Evolutionary conservation across 2,329 filamentous ascomycete species (phyloP).

Genomic region (Monosporascus sp.): DNA sequence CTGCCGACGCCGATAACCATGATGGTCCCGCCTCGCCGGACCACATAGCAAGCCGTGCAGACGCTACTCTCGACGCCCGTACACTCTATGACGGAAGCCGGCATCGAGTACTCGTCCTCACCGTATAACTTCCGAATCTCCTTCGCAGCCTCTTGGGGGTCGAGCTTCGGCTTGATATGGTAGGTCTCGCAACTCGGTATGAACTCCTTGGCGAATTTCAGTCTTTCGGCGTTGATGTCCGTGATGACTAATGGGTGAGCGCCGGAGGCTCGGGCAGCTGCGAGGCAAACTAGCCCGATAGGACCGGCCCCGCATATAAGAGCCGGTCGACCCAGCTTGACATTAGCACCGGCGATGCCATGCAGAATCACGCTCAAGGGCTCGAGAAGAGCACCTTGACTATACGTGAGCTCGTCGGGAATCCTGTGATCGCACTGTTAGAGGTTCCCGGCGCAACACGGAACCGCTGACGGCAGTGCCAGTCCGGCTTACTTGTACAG

Average conservation of each 20-base stretch:
- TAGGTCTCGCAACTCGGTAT: slow-evolving; percentile 52
- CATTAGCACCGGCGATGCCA: slow-evolving; percentile 48
- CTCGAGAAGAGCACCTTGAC: slow-evolving; percentile 59
- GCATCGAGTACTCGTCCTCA: slow-evolving; percentile 49
- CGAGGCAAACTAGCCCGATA: slow-evolving; percentile 56
- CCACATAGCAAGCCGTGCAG: slow-evolving; percentile 52
- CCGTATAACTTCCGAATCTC: slow-evolving; percentile 49
- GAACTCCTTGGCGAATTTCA: slow-evolving; percentile 54
- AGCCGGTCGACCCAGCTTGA: slow-evolving; percentile 50
- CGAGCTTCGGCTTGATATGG: slow-evolving; percentile 41
- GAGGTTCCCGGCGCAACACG: background rate
- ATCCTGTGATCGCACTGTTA: slow-evolving; percentile 24
- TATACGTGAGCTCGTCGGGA: slow-evolving; percentile 51
- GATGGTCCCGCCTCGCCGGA: slow-evolving; percentile 53
- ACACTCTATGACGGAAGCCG: slow-evolving; percentile 58
- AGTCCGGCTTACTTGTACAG: slow-evolving; percentile 39
- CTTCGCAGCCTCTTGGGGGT: slow-evolving; percentile 44
- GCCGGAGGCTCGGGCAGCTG: slow-evolving; percentile 55
- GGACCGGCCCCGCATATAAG: slow-evolving; percentile 60
- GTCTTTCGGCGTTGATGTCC: slow-evolving; percentile 51
- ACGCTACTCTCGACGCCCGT: slow-evolving; percentile 63
- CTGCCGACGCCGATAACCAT: slow-evolving; percentile 62
- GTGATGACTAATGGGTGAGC: slow-evolving; percentile 61
- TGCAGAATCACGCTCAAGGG: slow-evolving; percentile 60
- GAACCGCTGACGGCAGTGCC: background rate